Base-by-base conservation (phyloP, 2,329 filamentous ascomycete species). In the Ceratocystis destructans region DNA sequence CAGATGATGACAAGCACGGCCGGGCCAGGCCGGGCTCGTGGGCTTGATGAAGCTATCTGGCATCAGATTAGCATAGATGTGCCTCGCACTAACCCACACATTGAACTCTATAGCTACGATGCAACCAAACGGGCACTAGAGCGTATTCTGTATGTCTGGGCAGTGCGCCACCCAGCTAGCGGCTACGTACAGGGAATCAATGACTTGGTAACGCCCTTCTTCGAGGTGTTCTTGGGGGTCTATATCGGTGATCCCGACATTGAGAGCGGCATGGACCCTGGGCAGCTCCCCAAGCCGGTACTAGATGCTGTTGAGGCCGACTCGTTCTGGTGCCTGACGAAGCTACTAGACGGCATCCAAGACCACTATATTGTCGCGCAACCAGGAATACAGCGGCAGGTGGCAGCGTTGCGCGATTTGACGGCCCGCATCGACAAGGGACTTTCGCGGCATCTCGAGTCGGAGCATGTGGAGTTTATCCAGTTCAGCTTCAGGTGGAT, bases 401-500 rank as follows among this genome's bases (percentile, higher is more conserved):
- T 99, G 44, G 83, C 87, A 44, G 90, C 90, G 46, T 79, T 99
- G 69, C 85, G 91, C 68, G 93, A 99, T 75, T 82, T 99, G 45
- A 96, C 93, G 1, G 88, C 89, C 64, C 83, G 94, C 66, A 99
- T 99, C 70, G 93, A 97, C 74, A 83, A 84, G 33, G 82, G 82
- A 2, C 78, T 99, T 61, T 90, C 92, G 2, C 94, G 89, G 71
- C 94, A 99, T 74, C 80, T 99, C 50, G 90, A 96, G 73, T 83
- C 83, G 28, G 91, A 97, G 75, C 87, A 91, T 41, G 90, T 99
- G 33, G 94, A 99, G 74, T 99, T 99, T 73, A 99, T 99, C 72
- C 94, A 99, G 74, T 99, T 99, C 77, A 96, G 91, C 76, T 99
- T 99, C 75, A 83, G 94, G 66, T 99, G 94, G 94, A 99, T 99